A percentile compares a stretch with the other conserved stretches of the same genome.
These are phyloP conservation scores for Xylaria sp. DNA, from an alignment of 495 filamentous ascomycete species.

Conservation along the genomic window DNA sequence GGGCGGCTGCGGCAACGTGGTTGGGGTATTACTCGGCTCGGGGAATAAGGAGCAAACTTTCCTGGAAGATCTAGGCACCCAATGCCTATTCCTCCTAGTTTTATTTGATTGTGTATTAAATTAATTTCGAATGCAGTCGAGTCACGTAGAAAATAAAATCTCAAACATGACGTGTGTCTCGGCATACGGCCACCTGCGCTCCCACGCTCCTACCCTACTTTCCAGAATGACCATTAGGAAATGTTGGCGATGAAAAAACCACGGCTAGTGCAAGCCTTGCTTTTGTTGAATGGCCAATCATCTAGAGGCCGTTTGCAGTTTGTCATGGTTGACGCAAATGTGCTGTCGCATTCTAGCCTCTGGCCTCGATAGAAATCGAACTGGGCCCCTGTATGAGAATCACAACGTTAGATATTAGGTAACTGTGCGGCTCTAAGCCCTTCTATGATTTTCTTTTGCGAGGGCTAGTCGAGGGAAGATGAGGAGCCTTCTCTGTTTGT, in stretches of 20 bases:
- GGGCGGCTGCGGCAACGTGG: not conserved
- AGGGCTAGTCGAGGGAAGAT: not conserved
- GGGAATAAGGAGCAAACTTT: not conserved
- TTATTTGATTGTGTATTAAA: not conserved
- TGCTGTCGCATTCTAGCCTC: not conserved
- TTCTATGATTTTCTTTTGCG: not conserved
- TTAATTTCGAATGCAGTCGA: not conserved
- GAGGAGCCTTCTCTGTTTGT: not conserved
- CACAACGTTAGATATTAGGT: not conserved
- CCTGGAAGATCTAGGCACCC: not conserved
- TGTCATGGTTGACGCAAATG: not conserved
- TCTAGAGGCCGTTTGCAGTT: not conserved
- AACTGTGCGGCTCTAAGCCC: not conserved
- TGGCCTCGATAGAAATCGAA: not conserved
- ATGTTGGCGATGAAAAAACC: not conserved
- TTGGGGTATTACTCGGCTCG: not conserved
- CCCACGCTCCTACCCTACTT: not conserved
- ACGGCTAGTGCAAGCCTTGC: not conserved
- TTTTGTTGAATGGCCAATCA: not conserved
- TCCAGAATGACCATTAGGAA: not conserved
- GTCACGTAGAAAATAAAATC: not conserved
- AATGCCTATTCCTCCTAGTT: not conserved
- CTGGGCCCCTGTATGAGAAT: not conserved
- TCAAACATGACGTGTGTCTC: not conserved
- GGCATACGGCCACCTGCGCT: not conserved